Percentiles rank a stretch among this genome's conserved stretches.
Conservation (phyloP, 352 stramenopile species). For the Pythium angustatum region DNA sequence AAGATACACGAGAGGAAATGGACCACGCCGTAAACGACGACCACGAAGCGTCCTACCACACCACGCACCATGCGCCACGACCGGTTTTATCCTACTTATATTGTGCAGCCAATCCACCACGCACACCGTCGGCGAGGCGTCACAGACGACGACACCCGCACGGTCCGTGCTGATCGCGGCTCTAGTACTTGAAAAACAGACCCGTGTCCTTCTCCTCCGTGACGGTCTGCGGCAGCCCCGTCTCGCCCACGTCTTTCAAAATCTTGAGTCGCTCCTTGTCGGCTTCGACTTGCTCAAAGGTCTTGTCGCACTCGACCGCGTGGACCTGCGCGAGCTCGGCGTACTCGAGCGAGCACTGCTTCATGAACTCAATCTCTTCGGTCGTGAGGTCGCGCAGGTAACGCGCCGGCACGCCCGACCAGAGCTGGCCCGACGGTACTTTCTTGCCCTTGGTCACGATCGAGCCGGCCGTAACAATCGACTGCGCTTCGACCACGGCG, state of each 20-base stretch:
- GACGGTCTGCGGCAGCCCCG: conserved; percentile 70
- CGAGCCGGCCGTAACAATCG: conserved; percentile 89
- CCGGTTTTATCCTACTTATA: background rate
- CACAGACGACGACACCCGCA: no score
- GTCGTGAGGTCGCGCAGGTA: conserved; percentile 84
- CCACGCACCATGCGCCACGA: background rate
- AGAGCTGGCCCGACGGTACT: conserved; percentile 89
- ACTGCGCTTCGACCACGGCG: conserved; percentile 84
- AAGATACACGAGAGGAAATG: no score
- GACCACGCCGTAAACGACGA: no score
- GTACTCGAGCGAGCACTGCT: conserved; percentile 88
- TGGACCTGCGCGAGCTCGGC: conserved; percentile 76
- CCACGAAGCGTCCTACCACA: no score
- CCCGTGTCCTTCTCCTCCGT: conserved; percentile 75
- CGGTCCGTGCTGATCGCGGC: background rate
- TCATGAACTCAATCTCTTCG: conserved; percentile 89
- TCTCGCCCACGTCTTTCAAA: conserved; percentile 77
- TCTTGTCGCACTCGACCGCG: conserved; percentile 76
- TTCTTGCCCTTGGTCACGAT: conserved; percentile 87
- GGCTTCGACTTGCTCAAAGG: conserved; percentile 79
- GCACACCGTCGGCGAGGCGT: background rate
- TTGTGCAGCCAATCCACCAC: background rate
- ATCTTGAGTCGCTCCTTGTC: conserved; percentile 80
- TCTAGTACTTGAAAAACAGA: conserved; percentile 91
- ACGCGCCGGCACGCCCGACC: conserved; percentile 81